Percentiles rank a stretch among this genome's conserved stretches.
phyloP scores from a whole-genome alignment of 805 yeast species.

The Lachancea cidri region DNA sequence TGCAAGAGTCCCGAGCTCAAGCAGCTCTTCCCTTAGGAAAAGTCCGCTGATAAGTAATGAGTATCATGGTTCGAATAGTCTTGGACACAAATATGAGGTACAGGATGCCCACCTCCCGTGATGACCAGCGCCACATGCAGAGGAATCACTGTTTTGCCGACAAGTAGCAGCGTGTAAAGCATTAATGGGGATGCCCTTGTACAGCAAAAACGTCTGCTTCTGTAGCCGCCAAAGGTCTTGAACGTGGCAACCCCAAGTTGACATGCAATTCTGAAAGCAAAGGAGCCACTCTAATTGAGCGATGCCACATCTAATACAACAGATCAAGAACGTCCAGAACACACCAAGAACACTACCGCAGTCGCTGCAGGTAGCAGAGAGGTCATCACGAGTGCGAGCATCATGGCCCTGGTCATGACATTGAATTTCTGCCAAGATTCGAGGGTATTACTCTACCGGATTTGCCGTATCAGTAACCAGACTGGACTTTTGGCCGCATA shows the following conservation, averaged over 20 bases:
- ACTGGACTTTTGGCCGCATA: slow-evolving; percentile 58
- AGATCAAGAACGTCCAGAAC: slow-evolving; percentile 42
- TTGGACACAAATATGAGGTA: too few species aligned
- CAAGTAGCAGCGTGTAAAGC: slow-evolving; percentile 52
- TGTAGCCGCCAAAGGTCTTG: slow-evolving; percentile 54
- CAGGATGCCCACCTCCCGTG: too few species aligned
- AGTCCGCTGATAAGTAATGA: too few species aligned
- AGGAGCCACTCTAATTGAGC: slow-evolving; percentile 41
- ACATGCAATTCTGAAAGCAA: slow-evolving; percentile 53
- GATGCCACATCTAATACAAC: slow-evolving; percentile 53
- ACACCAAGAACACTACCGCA: slow-evolving; percentile 36
- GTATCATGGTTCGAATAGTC: too few species aligned
- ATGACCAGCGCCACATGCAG: slow-evolving; percentile 49
- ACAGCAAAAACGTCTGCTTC: slow-evolving; percentile 56
- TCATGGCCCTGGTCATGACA: slow-evolving; percentile 55
- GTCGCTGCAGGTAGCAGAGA: slow-evolving; percentile 51
- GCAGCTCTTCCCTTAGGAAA: too few species aligned
- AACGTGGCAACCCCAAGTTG: slow-evolving; percentile 61
- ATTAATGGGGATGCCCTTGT: slow-evolving; percentile 59
- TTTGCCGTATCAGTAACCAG: slow-evolving; percentile 50
- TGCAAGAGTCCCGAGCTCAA: too few species aligned
- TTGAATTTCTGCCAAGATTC: slow-evolving; percentile 39
- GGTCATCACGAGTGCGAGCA: slow-evolving; percentile 56
- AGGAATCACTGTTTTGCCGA: slow-evolving; percentile 58
- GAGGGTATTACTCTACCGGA: slow-evolving; percentile 40